Percentiles rank a stretch among this genome's conserved stretches.
Evolutionary conservation across 768 basidiomycete species (phyloP).

Genomic region (Leucocoprinus sp.): DNA sequence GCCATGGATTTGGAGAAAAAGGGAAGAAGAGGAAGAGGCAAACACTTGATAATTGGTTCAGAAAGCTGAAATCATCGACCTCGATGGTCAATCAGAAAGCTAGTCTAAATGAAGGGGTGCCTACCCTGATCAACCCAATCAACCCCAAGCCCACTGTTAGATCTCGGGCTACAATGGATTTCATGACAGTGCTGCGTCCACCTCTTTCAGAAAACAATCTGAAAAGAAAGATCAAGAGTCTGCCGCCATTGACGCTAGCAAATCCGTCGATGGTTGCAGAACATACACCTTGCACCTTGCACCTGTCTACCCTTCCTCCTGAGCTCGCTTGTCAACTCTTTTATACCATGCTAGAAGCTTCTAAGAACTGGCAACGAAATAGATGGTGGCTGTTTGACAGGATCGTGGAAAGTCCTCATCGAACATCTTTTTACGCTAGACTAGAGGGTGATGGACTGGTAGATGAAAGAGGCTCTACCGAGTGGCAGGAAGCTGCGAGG

Average conservation of each 20-base stretch:
- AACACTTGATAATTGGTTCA: slow-evolving; percentile 54
- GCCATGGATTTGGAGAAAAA: slow-evolving; percentile 10
- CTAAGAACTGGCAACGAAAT: slow-evolving; percentile 58
- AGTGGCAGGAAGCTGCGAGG: slow-evolving; percentile 65
- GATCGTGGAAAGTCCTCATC: slow-evolving; percentile 76
- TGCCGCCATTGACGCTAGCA: slow-evolving; percentile 55
- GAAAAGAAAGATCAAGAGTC: slow-evolving; percentile 22
- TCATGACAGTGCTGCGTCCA: slow-evolving; percentile 51
- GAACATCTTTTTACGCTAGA: slow-evolving; percentile 70
- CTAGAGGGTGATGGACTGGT: slow-evolving; percentile 31
- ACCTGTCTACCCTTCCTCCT: slow-evolving; percentile 58
- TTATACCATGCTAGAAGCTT: slow-evolving; percentile 58
- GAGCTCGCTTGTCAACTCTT: slow-evolving; percentile 72
- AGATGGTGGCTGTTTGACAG: slow-evolving; percentile 84
- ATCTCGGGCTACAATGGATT: slow-evolving; percentile 26
- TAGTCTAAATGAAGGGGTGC: slow-evolving; percentile 11
- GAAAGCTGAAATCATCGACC: slow-evolving; percentile 10
- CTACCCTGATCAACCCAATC: background rate
- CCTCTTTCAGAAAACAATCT: slow-evolving; percentile 31
- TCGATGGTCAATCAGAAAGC: slow-evolving; percentile 6
- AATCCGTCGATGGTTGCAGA: slow-evolving; percentile 56
- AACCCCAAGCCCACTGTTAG: slow-evolving; percentile 8
- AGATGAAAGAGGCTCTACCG: background rate
- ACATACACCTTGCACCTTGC: slow-evolving; percentile 71
- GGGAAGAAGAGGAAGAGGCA: slow-evolving; percentile 42